Evolutionary conservation across 495 filamentous ascomycete genomes (phyloP).

Genomic region (Penicillium tannophilum): DNA sequence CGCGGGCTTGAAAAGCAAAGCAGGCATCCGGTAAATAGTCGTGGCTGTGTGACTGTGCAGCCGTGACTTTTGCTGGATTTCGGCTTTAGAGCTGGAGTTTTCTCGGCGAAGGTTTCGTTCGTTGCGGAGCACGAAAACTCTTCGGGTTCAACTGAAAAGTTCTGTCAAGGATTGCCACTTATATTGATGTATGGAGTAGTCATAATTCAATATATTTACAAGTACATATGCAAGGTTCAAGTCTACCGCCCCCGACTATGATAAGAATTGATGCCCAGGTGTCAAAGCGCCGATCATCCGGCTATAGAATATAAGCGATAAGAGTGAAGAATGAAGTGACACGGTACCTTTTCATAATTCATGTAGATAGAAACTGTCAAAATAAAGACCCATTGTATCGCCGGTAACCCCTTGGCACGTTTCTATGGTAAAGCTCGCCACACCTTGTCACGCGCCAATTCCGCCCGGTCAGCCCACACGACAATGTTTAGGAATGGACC

Average conservation of each 20-base stretch:
- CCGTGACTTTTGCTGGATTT: background rate
- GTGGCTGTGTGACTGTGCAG: background rate
- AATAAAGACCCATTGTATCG: no score
- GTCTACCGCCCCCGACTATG: background rate
- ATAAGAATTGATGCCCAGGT: slow-evolving; percentile 6
- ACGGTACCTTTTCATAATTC: background rate
- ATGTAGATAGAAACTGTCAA: no score
- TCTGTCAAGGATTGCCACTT: background rate
- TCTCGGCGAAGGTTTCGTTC: slow-evolving; percentile 9
- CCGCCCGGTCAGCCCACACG: background rate
- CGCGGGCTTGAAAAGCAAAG: background rate
- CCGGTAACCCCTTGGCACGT: no score
- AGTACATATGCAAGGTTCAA: background rate
- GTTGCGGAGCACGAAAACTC: background rate
- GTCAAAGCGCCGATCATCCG: slow-evolving; percentile 14
- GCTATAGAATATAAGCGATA: background rate
- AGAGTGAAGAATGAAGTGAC: no score
- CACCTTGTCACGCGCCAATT: background rate
- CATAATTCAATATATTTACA: no score
- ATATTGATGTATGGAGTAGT: background rate
- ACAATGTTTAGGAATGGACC: background rate
- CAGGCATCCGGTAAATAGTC: background rate
- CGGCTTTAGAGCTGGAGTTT: slow-evolving; percentile 9
- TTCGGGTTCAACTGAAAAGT: background rate
- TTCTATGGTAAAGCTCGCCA: background rate